phyloP scores from a whole-genome alignment of 768 basidiomycete species.

The Crassisporium funariophilum region DNA sequence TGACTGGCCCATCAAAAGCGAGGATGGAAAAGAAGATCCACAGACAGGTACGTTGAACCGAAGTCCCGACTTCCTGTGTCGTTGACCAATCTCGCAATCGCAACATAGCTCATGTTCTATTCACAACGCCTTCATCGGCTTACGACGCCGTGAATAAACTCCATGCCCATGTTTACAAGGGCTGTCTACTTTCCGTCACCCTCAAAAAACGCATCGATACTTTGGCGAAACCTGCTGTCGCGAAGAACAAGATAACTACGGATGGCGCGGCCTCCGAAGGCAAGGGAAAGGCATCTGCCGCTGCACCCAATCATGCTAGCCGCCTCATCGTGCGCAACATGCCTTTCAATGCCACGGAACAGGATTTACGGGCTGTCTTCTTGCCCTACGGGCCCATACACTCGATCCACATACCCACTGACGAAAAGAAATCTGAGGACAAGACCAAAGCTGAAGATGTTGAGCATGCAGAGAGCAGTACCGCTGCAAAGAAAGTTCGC shows the following conservation, averaged over 20 bases:
- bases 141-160: constrained; percentile 70
- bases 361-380: constrained; percentile 85
- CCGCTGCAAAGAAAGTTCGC: constrained; percentile 28
- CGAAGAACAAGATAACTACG: constrained; percentile 27
- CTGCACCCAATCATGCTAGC: constrained; percentile 68
- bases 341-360: constrained; percentile 79
- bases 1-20: constrained; percentile 63
- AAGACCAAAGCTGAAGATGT: constrained; percentile 20
- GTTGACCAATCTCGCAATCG: not conserved
- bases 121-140: constrained; percentile 66
- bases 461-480: constrained; percentile 28
- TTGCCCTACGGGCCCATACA: constrained; percentile 86
- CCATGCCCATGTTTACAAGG: constrained; percentile 90
- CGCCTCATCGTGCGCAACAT: constrained; percentile 92
- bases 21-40: constrained; percentile 46
- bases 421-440: constrained; percentile 28
- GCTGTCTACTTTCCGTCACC: constrained; percentile 74
- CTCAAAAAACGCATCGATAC: constrained; percentile 80
- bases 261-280: constrained; percentile 29
- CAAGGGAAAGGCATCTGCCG: constrained; percentile 31
- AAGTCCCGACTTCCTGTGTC: not conserved
- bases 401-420: constrained; percentile 76
- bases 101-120: constrained; percentile 82
- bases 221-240: constrained; percentile 44
- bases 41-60: constrained; percentile 45